Percentiles rank a stretch among this genome's conserved stretches.
phyloP scores from a whole-genome alignment of 352 stramenopile species.

The Aphanomyces invadans region DNA sequence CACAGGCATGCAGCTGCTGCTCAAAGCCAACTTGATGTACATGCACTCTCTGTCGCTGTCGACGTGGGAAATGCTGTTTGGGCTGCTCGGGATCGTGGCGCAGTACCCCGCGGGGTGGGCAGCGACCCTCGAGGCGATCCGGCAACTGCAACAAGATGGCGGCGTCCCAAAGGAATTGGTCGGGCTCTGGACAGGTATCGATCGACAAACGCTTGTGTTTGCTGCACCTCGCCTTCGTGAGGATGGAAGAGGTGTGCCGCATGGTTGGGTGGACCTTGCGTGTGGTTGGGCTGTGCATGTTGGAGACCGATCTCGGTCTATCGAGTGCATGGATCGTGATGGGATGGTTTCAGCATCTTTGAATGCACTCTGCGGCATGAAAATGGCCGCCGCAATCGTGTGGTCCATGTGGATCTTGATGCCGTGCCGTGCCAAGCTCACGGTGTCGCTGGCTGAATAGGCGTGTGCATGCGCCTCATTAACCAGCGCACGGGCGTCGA shows the following conservation, averaged over 20 bases:
- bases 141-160: slow-evolving; percentile 50
- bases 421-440: too few relatives aligned
- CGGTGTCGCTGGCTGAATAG: too few relatives aligned
- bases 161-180: slow-evolving; percentile 72
- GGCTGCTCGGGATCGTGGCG: slow-evolving; percentile 59
- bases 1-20: slow-evolving; percentile 70
- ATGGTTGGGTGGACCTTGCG: not conserved
- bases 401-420: too few relatives aligned
- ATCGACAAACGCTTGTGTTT: too few relatives aligned
- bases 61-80: slow-evolving; percentile 24
- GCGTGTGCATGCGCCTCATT: slow-evolving; percentile 67
- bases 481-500: slow-evolving; percentile 69
- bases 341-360: too few relatives aligned
- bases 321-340: too few relatives aligned
- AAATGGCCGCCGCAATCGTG: too few relatives aligned
- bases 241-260: too few relatives aligned
- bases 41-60: slow-evolving; percentile 45
- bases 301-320: too few relatives aligned
- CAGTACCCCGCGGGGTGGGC: slow-evolving; percentile 67
- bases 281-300: too few relatives aligned
- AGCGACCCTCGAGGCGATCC: slow-evolving; percentile 70
- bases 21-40: slow-evolving; percentile 84
- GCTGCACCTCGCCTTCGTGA: too few relatives aligned
- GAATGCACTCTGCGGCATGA: too few relatives aligned
- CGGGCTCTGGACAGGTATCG: slow-evolving; percentile 54